Conservation (phyloP, 1,139 yeast genomes). For the Geotrichum siamense region DNA sequence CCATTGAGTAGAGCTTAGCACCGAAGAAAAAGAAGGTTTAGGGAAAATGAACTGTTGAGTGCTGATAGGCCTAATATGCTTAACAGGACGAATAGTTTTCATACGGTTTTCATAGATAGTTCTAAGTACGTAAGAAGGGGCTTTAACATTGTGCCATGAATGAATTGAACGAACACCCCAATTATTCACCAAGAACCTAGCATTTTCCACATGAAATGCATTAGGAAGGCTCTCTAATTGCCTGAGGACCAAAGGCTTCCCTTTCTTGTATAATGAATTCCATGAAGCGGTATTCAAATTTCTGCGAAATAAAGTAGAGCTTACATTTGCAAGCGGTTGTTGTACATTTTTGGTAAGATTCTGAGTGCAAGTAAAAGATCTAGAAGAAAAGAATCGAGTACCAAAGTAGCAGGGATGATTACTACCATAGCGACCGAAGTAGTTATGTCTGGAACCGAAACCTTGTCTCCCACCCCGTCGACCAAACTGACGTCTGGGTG, state of each 20-base stretch:
- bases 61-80: slow-evolving; percentile 1
- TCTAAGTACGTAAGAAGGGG: slow-evolving; percentile 6
- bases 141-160: not conserved
- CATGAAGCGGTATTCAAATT: slow-evolving; percentile 1
- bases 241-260: not conserved
- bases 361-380: not conserved
- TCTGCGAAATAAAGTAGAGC: not conserved
- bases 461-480: not conserved
- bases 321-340: not conserved
- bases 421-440: not conserved
- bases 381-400: slow-evolving; percentile 4
- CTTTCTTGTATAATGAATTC: not conserved
- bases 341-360: not conserved
- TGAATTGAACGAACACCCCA: slow-evolving; percentile 4
- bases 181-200: not conserved
- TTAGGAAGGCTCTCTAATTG: not conserved
- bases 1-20: not conserved
- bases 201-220: not conserved
- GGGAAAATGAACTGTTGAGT: slow-evolving; percentile 11
- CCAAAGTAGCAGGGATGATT: not conserved
- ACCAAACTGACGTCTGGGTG: not conserved
- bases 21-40: slow-evolving; percentile 5
- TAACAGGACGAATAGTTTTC: not conserved
- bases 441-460: not conserved
- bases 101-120: slow-evolving; percentile 4